Evolutionary conservation across 2,329 filamentous ascomycete species (phyloP).

Genomic region (Beauveria sp.): DNA sequence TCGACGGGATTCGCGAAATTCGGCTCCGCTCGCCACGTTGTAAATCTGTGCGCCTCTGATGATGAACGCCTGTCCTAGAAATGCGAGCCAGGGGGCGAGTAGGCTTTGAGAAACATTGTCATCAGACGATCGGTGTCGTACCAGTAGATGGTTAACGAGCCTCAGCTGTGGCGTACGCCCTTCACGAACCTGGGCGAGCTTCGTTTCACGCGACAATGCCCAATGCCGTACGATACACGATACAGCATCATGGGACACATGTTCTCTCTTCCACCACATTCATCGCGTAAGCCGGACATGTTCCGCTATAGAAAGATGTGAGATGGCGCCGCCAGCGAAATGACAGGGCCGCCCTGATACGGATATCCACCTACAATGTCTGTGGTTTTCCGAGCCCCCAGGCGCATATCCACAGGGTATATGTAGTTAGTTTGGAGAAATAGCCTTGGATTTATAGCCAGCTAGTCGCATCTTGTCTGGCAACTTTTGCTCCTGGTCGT

Average conservation of each 20-base stretch:
- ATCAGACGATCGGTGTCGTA: neutral
- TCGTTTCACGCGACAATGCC: neutral
- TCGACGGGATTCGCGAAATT: conserved; percentile 6
- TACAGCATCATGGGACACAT: neutral
- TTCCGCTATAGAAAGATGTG: neutral
- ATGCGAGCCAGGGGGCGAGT: neutral
- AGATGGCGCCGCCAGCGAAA: neutral
- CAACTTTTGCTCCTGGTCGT: neutral
- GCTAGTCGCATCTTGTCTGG: neutral
- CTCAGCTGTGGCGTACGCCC: neutral
- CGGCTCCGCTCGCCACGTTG: conserved; percentile 7
- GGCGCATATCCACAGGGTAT: neutral
- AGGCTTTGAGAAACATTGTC: neutral
- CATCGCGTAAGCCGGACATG: neutral
- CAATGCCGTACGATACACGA: neutral
- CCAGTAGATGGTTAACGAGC: neutral
- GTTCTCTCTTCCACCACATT: neutral
- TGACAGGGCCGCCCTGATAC: neutral
- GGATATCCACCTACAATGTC: neutral
- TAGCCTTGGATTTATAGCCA: neutral
- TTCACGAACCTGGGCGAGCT: neutral
- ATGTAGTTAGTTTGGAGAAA: neutral
- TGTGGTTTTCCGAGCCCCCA: neutral
- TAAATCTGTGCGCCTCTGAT: neutral
- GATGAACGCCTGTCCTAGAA: neutral